These are phyloP conservation scores for Yamadazyma sp. DNA, from an alignment of 805 yeast genomes.

Conservation along the genomic window DNA sequence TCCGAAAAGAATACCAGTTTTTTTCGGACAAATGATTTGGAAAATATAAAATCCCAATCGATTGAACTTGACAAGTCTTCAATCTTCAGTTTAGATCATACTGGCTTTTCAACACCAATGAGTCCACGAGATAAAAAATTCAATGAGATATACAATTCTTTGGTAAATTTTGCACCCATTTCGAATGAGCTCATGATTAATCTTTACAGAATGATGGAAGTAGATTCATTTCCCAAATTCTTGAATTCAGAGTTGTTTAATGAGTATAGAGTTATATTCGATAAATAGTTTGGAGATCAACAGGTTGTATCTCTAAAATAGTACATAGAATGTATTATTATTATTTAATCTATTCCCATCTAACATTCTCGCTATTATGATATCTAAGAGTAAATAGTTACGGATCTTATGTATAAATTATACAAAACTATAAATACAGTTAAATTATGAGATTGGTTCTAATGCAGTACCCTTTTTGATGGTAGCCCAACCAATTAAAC, in stretches of 20 bases:
- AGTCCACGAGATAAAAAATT: conserved; percentile 12
- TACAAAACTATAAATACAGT: conserved; percentile 19
- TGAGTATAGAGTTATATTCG: conserved; percentile 4
- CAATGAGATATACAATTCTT: conserved; percentile 10
- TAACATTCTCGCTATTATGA: neutral
- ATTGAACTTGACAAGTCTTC: conserved; percentile 1
- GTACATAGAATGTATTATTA: neutral
- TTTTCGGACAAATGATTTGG: too few species aligned
- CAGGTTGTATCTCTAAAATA: neutral
- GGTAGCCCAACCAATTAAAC: conserved; percentile 99
- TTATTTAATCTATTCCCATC: too few species aligned
- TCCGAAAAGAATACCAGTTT: too few species aligned
- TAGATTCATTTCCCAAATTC: conserved; percentile 73
- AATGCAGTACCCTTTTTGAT: conserved; percentile 90
- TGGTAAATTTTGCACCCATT: conserved; percentile 25
- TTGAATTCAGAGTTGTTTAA: conserved; percentile 19
- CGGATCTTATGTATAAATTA: neutral
- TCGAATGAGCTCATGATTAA: conserved; percentile 48
- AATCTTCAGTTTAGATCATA: neutral
- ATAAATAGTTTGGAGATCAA: too few species aligned
- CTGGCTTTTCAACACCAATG: neutral
- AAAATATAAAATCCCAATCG: conserved; percentile 3
- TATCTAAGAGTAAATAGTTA: neutral
- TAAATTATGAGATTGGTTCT: conserved; percentile 58
- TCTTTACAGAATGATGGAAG: conserved; percentile 60